phyloP scores from a whole-genome alignment of 768 basidiomycete genomes.

The Lactarius akahatsu region DNA sequence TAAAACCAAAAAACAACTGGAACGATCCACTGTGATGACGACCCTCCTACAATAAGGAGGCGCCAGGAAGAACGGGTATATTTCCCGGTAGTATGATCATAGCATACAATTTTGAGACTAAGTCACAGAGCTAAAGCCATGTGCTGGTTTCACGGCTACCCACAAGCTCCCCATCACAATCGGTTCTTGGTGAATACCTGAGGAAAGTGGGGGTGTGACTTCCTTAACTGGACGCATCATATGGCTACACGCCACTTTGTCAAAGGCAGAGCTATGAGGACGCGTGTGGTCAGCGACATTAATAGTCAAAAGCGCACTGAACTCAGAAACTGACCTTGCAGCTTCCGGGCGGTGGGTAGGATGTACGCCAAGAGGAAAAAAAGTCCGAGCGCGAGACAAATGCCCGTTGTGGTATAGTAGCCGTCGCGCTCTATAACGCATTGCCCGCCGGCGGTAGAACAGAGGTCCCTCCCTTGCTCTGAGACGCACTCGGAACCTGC shows the following conservation, averaged over 20 bases:
- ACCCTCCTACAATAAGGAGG: neutral
- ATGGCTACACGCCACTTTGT: slow-evolving; percentile 70
- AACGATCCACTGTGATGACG: neutral
- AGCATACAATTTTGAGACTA: neutral
- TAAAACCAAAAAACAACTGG: neutral
- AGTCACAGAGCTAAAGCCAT: neutral
- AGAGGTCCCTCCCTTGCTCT: slow-evolving; percentile 81
- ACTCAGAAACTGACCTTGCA: slow-evolving; percentile 67
- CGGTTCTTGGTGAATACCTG: neutral
- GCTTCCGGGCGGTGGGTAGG: slow-evolving; percentile 75
- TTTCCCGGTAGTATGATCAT: neutral
- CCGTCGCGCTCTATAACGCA: slow-evolving; percentile 89
- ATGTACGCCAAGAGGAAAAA: slow-evolving; percentile 73
- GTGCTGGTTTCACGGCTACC: neutral
- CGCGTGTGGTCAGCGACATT: neutral
- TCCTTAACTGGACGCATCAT: slow-evolving; percentile 21
- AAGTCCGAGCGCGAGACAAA: slow-evolving; percentile 79
- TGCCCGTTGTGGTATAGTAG: slow-evolving; percentile 78
- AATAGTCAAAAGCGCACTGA: neutral
- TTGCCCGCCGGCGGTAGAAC: slow-evolving; percentile 68
- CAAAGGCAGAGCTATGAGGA: slow-evolving; percentile 56
- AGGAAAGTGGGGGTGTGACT: neutral
- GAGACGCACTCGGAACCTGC: slow-evolving; percentile 89
- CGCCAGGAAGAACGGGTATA: neutral
- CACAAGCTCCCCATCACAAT: neutral